phyloP scores from a whole-genome alignment of 306 rosid species.

The Purshia tridentata region DNA sequence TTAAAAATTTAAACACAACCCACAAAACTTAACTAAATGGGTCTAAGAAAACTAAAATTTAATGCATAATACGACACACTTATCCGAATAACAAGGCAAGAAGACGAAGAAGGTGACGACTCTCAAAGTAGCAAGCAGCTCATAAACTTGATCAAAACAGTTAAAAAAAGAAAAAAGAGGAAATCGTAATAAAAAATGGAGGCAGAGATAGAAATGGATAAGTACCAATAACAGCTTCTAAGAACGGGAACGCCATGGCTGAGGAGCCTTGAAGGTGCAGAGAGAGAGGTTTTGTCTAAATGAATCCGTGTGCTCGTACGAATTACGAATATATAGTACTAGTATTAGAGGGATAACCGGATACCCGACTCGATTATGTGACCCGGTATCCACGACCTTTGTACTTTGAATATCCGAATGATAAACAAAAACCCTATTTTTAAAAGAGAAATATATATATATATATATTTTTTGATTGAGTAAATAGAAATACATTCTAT shows the following conservation, averaged over 20 bases:
- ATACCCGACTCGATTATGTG: constrained; percentile 3
- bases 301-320: neutral
- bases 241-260: constrained; percentile 84
- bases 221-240: constrained; percentile 95
- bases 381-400: neutral
- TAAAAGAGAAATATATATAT: too few species aligned
- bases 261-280: neutral
- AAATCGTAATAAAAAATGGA: neutral
- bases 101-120: constrained; percentile 2
- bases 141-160: neutral
- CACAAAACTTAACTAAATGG: neutral
- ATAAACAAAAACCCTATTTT: neutral
- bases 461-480: too few species aligned
- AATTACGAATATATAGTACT: neutral
- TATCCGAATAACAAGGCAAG: neutral
- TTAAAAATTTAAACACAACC: neutral
- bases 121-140: constrained; percentile 13
- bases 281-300: neutral
- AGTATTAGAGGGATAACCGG: neutral
- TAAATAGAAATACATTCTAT: too few species aligned
- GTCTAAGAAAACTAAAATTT: neutral
- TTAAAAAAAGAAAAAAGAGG: neutral
- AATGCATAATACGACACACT: neutral
- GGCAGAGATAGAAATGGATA: constrained; percentile 11
- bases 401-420: neutral